Base-by-base conservation (phyloP, 2,329 filamentous ascomycete genomes). In the Cordyceps javanica region DNA sequence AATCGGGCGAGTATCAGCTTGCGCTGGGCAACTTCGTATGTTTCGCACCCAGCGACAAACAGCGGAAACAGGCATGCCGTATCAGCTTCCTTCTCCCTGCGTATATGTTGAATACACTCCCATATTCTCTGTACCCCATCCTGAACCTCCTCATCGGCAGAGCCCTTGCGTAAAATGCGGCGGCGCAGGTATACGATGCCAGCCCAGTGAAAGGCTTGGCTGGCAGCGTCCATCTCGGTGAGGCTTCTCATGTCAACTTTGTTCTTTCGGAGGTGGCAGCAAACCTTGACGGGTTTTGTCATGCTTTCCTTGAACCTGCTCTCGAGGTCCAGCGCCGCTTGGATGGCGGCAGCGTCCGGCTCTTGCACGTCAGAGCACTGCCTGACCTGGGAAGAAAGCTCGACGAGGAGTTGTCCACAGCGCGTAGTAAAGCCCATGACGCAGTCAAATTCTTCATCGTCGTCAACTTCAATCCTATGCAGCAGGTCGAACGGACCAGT, bases 1-100 rank as follows among this genome's bases (percentile, higher is more conserved):
- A 94, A 77, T 49, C 89, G 77, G 62, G 83, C 80, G 65, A 89
- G 73, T 38, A 93, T 82, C 65, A 82, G 77, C 25, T 73, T 72
- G 51, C 85, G 77, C 63, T 87, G 81, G 3, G 70, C 71, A 34
- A 75, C 65, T 50, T 85, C 80, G 57, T 74, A 73, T 1, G 85
- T 83, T 68, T 94, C 88, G 62, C 89, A 92, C 0, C 90, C 90
- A 1, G 90, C 90, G 1, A 88, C 89, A 70, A 94, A 94, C 73
- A 94, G 85, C 0, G 90, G 90, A 62, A 94, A 92, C 39, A 94
- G 70, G 19, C 90, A 73, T 65, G 88, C 90, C 9, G 83, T 85
- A 70, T 93, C 90, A 0, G 89, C 88, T 16, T 84, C 85, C 30
- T 86, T 86, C 6, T 88, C 87, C 13, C 78, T 73, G 13, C 83